phyloP scores from a whole-genome alignment of 352 stramenopile genomes.

The Pythium aristosporum region DNA sequence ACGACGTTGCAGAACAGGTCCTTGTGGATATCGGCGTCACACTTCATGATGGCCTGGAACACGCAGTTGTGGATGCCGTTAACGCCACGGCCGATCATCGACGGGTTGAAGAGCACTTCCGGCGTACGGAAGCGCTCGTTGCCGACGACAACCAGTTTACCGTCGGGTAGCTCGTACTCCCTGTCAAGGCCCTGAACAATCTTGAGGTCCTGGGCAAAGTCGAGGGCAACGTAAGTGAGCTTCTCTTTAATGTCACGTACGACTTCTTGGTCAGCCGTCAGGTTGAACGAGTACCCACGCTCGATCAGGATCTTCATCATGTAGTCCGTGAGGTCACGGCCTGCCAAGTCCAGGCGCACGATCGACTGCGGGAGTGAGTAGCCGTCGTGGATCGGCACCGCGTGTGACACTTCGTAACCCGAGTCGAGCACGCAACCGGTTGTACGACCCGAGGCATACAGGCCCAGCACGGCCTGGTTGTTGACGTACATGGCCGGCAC shows the following conservation, averaged over 20 bases:
- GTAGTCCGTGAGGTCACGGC: conserved; percentile 76
- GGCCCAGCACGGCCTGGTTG: conserved; percentile 91
- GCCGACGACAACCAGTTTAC: conserved; percentile 51
- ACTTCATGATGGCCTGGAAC: conserved; percentile 95
- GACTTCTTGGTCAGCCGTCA: conserved; percentile 84
- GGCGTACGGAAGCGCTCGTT: conserved; percentile 66
- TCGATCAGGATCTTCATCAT: conserved; percentile 71
- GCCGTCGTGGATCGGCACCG: conserved; percentile 82
- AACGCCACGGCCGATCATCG: conserved; percentile 58
- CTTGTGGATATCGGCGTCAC: conserved; percentile 94
- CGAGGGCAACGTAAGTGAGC: conserved; percentile 81
- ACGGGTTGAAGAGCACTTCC: conserved; percentile 70
- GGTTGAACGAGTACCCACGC: conserved; percentile 84
- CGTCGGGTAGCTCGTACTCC: conserved; percentile 79
- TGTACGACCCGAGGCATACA: conserved; percentile 95
- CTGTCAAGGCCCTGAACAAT: conserved; percentile 58
- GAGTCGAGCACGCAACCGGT: conserved; percentile 83
- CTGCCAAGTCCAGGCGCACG: conserved; percentile 75
- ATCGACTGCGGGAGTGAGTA: conserved; percentile 82
- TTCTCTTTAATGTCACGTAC: conserved; percentile 89
- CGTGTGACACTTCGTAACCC: conserved; percentile 81
- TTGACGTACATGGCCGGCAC: conserved; percentile 94
- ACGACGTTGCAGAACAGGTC: conserved; percentile 93
- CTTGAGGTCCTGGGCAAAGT: conserved; percentile 77
- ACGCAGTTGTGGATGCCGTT: conserved; percentile 78